Conservation (phyloP, 2,329 filamentous ascomycete species). For the Akanthomyces muscarius region DNA sequence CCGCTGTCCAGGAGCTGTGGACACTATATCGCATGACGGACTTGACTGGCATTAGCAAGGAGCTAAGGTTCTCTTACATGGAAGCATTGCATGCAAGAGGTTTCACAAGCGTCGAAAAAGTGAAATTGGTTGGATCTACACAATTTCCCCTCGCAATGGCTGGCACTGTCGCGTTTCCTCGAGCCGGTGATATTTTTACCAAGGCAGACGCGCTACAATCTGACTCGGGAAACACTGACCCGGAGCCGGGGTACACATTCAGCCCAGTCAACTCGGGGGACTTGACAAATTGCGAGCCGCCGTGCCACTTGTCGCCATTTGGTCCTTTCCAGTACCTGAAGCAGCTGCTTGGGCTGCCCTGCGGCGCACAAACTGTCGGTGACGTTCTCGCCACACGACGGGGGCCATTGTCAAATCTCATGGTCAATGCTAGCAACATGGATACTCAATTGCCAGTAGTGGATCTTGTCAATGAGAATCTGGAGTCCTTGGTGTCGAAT, state of each 20-base stretch:
- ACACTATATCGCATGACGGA: constrained; percentile 8
- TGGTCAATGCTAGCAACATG: constrained; percentile 1
- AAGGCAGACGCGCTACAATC: background rate
- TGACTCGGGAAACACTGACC: background rate
- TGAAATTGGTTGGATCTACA: background rate
- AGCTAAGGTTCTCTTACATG: constrained; percentile 15
- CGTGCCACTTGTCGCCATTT: constrained; percentile 12
- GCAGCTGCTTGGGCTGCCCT: background rate
- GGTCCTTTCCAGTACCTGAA: constrained; percentile 10
- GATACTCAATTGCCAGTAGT: background rate
- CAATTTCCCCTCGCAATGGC: background rate
- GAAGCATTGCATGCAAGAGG: constrained; percentile 13
- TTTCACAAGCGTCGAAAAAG: constrained; percentile 2
- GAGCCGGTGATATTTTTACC: background rate
- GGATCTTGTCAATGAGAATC: constrained; percentile 12
- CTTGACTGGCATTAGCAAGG: background rate
- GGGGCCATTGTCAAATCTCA: background rate
- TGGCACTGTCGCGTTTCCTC: constrained; percentile 7
- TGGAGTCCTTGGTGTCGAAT: constrained; percentile 8
- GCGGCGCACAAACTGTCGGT: background rate
- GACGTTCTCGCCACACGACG: background rate
- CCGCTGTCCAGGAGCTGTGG: constrained; percentile 9
- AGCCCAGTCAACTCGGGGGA: constrained; percentile 1
- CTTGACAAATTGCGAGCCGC: constrained; percentile 9
- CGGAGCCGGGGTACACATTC: constrained; percentile 4